Evolutionary conservation across 495 filamentous ascomycete genomes (phyloP).

Genomic region (Poronia punctata): DNA sequence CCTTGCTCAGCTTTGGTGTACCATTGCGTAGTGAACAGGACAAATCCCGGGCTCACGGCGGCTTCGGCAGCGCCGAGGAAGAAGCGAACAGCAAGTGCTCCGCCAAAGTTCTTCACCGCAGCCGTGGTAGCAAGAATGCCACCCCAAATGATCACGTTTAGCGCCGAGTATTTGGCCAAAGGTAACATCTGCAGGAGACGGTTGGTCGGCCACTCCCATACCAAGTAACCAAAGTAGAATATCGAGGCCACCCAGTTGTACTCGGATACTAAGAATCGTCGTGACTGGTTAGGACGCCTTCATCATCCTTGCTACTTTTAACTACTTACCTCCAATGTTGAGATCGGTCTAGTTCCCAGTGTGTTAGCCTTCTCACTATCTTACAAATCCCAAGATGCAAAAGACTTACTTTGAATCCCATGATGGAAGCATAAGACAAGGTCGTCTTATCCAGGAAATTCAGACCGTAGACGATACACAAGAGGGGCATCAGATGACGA

Average conservation of each 20-base stretch:
- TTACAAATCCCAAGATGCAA: no score
- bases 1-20: conserved; percentile 57
- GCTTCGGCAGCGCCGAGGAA: conserved; percentile 57
- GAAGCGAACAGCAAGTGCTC: conserved; percentile 51
- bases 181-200: conserved; percentile 53
- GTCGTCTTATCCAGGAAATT: conserved; percentile 63
- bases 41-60: conserved; percentile 57
- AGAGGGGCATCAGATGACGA: conserved; percentile 52
- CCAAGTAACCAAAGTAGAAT: conserved; percentile 63
- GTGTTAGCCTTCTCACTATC: conserved; percentile 28
- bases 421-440: conserved; percentile 55
- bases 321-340: conserved; percentile 15
- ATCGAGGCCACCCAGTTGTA: conserved; percentile 29
- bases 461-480: conserved; percentile 58
- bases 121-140: conserved; percentile 48
- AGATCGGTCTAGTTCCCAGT: conserved; percentile 15
- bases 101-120: conserved; percentile 31
- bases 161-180: conserved; percentile 52
- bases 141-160: conserved; percentile 55
- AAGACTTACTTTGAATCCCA: conserved; percentile 46
- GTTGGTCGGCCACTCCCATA: conserved; percentile 58
- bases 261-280: conserved; percentile 18
- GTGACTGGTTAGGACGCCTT: background rate
- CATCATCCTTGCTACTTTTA: background rate
- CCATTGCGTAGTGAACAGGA: conserved; percentile 57